Base-by-base conservation (phyloP, 208 protist genomes). In the Phytomonas sp. region DNA sequence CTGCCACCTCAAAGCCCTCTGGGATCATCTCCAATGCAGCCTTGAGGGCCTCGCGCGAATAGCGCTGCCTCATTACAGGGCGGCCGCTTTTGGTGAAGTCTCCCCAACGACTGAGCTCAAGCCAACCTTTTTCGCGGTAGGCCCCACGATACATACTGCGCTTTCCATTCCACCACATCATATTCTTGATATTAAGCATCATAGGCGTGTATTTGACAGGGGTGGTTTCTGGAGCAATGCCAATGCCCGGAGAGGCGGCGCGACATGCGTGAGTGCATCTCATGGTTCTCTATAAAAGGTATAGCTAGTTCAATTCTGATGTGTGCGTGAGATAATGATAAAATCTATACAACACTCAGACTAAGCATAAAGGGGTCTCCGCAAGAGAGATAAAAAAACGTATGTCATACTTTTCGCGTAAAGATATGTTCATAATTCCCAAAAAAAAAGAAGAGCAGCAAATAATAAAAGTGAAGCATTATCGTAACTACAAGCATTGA, bases 151-250 rank as follows among this genome's bases (percentile, higher is more conserved):
- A 90, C 12, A 66, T 68, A 12, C 72, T 80, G 16, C 65, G 49
- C 65, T 82, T 90, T 37, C 79, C 72, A 37, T 73, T 76, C 86
- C 87, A 94, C 91, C 91, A 96, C 69, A 79, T 75, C 66, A 80
- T 78, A 74, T 96, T 81, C 52, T 82, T 78, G 33, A 94, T 91
- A 73, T 94, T 93, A 30, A 96, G 76, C 91, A 96, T 96, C 45
- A 77, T 79, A 29, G 88, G 86, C n/a, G 84, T 82, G 72, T 94
- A 96, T 82, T 96, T 96, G 26, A 96, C 79, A 7, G 91, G 91
- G 37, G 91, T 94, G 42, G 91, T 94, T 80, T 94, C 85, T 23
- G 91, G 91, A 32, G 91, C 88, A 69, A 94, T 94, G 52, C 88
- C 87, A 29, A 96, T 76, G 42, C 86, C 86, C 1, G 88, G 91